Evolutionary conservation across 306 rosid species (phyloP), one percentile per base, ranked within the genome.

Genomic region (Prunus salicina): DNA sequence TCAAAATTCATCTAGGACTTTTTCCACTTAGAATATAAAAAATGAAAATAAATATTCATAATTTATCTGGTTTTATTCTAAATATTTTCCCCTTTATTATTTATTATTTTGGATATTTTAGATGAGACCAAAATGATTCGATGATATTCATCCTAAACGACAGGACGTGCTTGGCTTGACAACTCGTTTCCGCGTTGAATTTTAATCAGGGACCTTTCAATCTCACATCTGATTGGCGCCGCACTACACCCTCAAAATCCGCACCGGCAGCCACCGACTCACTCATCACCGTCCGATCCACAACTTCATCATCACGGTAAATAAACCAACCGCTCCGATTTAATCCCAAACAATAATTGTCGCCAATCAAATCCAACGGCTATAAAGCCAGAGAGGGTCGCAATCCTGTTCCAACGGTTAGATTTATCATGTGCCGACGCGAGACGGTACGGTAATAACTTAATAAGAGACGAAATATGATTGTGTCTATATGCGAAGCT

Each of bases 91-190:
- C 2, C 3, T 56, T 56, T 56, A 3, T 56, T 56, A 19, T 20
- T 56, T n/a, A 9, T 62, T 13, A 28, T 27, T 28, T 15, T 15
- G 6, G 1, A 47, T 47, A 2, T 12, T 60, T 12, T 25, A 25
- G 8, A 60, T 60, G 34, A 60, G 64, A 60, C 18, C 64, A 25
- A 60, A 47, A 60, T 24, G 3, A 25, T 13, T n/a, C 13, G 18
- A 24, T 2, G 6, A 60, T 3, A 60, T 12, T 60, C 64, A 28
- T 1, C 57, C 57, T 15, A 67, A 45, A 38, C n/a, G 25, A 71
- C 76, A 71, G 82, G 34, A 27, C 79, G 75, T 73, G 83, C 79
- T 60, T 11, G 50, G 71, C 75, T 58, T n/a, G 6, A 19, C 83
- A 25, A 25, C 14, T n/a, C 53, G 41, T 27, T 15, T 57, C 70